phyloP scores from a whole-genome alignment of 2,329 filamentous ascomycete genomes.

The Delphinella strobiligena region DNA sequence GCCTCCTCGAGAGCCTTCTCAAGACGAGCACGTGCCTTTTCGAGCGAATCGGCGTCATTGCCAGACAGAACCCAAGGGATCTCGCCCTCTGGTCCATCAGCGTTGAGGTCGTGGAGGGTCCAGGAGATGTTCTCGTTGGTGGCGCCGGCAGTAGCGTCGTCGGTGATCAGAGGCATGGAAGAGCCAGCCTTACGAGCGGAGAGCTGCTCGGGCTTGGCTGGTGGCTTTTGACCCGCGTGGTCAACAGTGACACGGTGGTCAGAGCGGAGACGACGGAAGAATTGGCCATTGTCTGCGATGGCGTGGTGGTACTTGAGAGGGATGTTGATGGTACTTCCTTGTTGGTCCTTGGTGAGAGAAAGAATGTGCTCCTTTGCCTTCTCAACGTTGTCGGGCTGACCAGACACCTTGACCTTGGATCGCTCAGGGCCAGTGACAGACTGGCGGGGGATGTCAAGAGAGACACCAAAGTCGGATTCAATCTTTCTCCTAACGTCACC shows the following conservation, averaged over 20 bases:
- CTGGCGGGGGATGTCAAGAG: constrained; percentile 83
- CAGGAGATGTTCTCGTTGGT: constrained; percentile 63
- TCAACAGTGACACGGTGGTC: constrained; percentile 85
- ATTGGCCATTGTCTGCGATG: constrained; percentile 77
- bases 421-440: constrained; percentile 54
- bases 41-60: constrained; percentile 56
- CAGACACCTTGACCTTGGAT: constrained; percentile 76
- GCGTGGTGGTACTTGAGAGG: constrained; percentile 73
- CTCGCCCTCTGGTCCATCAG: constrained; percentile 45
- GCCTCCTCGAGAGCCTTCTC: constrained; percentile 62
- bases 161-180: constrained; percentile 81
- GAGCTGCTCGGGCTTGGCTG: constrained; percentile 47
- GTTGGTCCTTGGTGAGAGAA: constrained; percentile 68
- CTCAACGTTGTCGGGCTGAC: constrained; percentile 65
- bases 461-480: constrained; percentile 75
- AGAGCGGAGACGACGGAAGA: constrained; percentile 82
- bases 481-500: constrained; percentile 77
- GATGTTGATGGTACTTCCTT: constrained; percentile 77
- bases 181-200: constrained; percentile 41
- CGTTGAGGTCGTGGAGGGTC: constrained; percentile 68
- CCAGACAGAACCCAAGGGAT: constrained; percentile 88
- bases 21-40: constrained; percentile 68
- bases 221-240: constrained; percentile 69
- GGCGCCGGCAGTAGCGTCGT: constrained; percentile 43
- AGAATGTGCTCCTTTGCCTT: constrained; percentile 79